Conservation (phyloP, 805 yeast species). For the Cyberlindnera mississippiensis region DNA sequence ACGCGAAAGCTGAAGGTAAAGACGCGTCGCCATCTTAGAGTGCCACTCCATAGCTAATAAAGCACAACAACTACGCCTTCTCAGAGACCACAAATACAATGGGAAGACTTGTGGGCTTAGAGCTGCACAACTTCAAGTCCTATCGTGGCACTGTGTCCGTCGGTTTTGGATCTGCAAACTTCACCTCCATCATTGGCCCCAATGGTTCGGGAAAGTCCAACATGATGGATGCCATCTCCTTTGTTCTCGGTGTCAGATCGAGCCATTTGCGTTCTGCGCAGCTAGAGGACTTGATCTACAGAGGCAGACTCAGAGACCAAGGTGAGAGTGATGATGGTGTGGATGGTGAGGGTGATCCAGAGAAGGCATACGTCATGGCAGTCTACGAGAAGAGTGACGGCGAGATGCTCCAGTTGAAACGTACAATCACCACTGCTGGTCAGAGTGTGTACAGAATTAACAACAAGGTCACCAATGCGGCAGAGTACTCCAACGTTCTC, state of each 20-base stretch:
- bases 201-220: slow-evolving; percentile 98
- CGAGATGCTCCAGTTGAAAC: slow-evolving; percentile 53
- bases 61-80: no score
- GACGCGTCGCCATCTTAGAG: no score
- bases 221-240: slow-evolving; percentile 95
- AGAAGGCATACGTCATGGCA: slow-evolving; percentile 73
- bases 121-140: slow-evolving; percentile 85
- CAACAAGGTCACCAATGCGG: slow-evolving; percentile 53
- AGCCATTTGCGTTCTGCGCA: slow-evolving; percentile 70
- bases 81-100: slow-evolving; percentile 33
- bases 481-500: slow-evolving; percentile 61
- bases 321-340: slow-evolving; percentile 21
- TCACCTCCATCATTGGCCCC: slow-evolving; percentile 95
- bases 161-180: slow-evolving; percentile 78
- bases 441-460: slow-evolving; percentile 66
- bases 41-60: no score
- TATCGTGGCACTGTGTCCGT: slow-evolving; percentile 72
- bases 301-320: slow-evolving; percentile 54
- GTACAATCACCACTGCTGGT: slow-evolving; percentile 58
- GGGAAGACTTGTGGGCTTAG: slow-evolving; percentile 82
- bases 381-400: slow-evolving; percentile 64
- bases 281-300: slow-evolving; percentile 72
- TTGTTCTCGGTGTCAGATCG: slow-evolving; percentile 83
- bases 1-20: no score
- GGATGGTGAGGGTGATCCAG: slow-evolving; percentile 24